Evolutionary conservation across 495 filamentous ascomycete species (phyloP).

Genomic region (Lichenothelia convexa): DNA sequence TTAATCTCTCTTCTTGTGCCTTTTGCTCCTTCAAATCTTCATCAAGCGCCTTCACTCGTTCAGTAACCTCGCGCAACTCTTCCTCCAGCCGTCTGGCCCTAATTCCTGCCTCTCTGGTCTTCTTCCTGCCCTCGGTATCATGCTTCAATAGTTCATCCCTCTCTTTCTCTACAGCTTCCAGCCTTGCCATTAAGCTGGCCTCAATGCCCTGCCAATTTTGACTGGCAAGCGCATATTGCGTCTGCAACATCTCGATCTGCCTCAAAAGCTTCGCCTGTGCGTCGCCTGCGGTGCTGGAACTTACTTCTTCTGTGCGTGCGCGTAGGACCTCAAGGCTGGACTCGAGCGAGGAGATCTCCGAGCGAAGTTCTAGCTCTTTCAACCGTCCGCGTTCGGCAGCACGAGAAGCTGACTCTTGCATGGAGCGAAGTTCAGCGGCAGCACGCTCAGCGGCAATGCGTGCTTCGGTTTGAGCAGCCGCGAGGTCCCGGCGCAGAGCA

Average conservation of each 20-base stretch:
- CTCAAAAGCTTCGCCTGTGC: conserved; percentile 74
- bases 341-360: conserved; percentile 66
- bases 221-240: conserved; percentile 81
- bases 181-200: conserved; percentile 53
- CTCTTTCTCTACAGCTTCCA: conserved; percentile 68
- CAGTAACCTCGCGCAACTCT: conserved; percentile 55
- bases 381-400: conserved; percentile 53
- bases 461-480: conserved; percentile 57
- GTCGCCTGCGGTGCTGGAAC: conserved; percentile 38
- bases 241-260: conserved; percentile 90
- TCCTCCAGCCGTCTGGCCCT: conserved; percentile 65
- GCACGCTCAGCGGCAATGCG: conserved; percentile 50
- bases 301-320: conserved; percentile 72
- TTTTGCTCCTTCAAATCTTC: conserved; percentile 38
- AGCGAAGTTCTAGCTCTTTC: conserved; percentile 61
- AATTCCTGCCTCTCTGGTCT: conserved; percentile 61
- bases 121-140: conserved; percentile 69
- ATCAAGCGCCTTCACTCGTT: conserved; percentile 42
- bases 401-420: conserved; percentile 53
- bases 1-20: conserved; percentile 42
- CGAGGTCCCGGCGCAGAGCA: conserved; percentile 57
- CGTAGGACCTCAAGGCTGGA: conserved; percentile 80
- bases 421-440: conserved; percentile 46
- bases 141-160: conserved; percentile 67
- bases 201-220: conserved; percentile 98